A percentile compares a stretch with the other conserved stretches of the same genome.
Conservation (phyloP, 108 stramenopile genomes). For the Pinguiococcus pyrenoidosus region DNA sequence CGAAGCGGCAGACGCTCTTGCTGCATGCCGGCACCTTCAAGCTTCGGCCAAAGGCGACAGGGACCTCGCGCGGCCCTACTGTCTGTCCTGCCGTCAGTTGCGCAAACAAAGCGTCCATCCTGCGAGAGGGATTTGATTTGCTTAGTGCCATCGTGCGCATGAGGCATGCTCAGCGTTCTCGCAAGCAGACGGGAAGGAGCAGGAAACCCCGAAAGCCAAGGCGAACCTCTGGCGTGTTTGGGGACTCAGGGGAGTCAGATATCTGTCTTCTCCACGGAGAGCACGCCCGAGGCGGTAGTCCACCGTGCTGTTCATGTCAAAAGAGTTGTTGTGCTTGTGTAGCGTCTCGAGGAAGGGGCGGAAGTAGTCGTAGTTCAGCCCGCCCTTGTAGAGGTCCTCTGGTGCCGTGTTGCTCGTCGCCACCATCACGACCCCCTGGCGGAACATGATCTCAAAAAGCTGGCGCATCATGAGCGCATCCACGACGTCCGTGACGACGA, state of each 20-base stretch:
- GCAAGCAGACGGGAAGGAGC: too few species aligned
- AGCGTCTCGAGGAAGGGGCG: conserved; percentile 40
- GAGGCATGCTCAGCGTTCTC: too few species aligned
- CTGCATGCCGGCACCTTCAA: background rate
- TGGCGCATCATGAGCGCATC: conserved; percentile 40
- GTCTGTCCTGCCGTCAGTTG: background rate
- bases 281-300: background rate
- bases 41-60: conserved; percentile 6
- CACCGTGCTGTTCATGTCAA: background rate
- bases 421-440: conserved; percentile 27
- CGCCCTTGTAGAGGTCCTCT: conserved; percentile 37
- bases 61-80: background rate
- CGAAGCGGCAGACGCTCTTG: background rate
- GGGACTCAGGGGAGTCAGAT: too few species aligned
- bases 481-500: conserved; percentile 44
- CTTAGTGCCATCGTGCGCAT: too few species aligned
- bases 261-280: too few species aligned
- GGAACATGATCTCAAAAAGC: conserved; percentile 16
- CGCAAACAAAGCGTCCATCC: too few species aligned
- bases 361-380: conserved; percentile 42
- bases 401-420: conserved; percentile 50
- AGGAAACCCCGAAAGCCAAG: too few species aligned
- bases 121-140: too few species aligned
- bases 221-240: too few species aligned
- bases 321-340: background rate